Percentiles rank a stretch among this genome's conserved stretches.
Conservation (phyloP, 805 yeast genomes). For the Teunomyces kruisii region DNA sequence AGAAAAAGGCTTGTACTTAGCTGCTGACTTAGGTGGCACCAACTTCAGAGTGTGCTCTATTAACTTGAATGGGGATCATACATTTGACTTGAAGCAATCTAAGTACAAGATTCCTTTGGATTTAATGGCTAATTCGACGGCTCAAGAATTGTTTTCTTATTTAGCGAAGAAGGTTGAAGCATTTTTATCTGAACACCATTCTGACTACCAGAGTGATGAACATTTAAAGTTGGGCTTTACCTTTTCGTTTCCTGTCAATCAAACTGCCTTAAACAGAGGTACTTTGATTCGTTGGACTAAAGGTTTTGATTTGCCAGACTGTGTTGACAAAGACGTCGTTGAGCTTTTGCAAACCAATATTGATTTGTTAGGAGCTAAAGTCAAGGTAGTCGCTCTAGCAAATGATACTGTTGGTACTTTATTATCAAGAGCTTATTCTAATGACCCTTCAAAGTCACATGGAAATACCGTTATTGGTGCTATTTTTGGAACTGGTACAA, state of each 20-base stretch:
- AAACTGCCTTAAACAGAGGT: conserved; percentile 77
- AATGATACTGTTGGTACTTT: conserved; percentile 96
- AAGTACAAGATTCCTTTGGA: conserved; percentile 80
- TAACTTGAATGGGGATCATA: conserved; percentile 68
- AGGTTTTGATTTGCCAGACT: conserved; percentile 85
- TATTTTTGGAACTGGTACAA: conserved; percentile 96
- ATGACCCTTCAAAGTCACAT: conserved; percentile 57
- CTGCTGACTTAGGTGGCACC: conserved; percentile 96
- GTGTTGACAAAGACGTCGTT: conserved; percentile 83
- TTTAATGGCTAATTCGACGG: conserved; percentile 61
- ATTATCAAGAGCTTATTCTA: conserved; percentile 80
- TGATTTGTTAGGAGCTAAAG: conserved; percentile 58
- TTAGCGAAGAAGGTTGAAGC: conserved; percentile 67
- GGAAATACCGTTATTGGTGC: conserved; percentile 84
- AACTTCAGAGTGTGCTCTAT: conserved; percentile 95
- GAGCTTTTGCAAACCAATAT: conserved; percentile 67
- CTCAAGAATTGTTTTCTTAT: conserved; percentile 68
- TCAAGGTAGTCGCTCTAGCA: conserved; percentile 80
- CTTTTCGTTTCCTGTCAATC: conserved; percentile 90
- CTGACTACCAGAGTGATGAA: conserved; percentile 29
- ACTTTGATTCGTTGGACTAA: conserved; percentile 92
- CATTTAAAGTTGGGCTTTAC: conserved; percentile 84
- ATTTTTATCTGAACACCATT: conserved; percentile 69
- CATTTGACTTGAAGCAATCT: conserved; percentile 73
- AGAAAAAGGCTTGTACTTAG: conserved; percentile 79